These are phyloP conservation scores for Thielaviopsis cerberus DNA, from an alignment of 2,329 filamentous ascomycete species.

Conservation along the genomic window DNA sequence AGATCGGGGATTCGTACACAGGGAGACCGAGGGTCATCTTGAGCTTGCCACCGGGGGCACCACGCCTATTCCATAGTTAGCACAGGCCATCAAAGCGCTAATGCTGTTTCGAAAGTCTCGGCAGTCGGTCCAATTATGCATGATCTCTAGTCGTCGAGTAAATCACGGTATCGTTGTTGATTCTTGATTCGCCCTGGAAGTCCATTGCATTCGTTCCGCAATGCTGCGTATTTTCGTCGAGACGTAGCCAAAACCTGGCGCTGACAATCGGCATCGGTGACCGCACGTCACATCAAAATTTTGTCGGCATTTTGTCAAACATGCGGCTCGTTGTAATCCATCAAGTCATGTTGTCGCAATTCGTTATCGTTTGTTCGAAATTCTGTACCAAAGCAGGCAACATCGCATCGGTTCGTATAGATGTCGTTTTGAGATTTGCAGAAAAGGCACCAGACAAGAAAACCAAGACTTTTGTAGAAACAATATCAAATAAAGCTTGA, in stretches of 20 bases:
- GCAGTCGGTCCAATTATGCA: slow-evolving; percentile 1
- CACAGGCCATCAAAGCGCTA: slow-evolving; percentile 15
- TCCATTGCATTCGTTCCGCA: neutral
- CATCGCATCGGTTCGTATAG: neutral
- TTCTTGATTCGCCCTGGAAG: neutral
- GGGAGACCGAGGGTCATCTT: slow-evolving; percentile 99
- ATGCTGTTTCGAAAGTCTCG: slow-evolving; percentile 1
- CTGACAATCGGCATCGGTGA: too few relatives aligned
- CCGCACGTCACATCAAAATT: neutral
- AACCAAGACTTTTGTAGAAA: slow-evolving; percentile 1
- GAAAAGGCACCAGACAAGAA: neutral
- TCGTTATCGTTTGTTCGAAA: neutral
- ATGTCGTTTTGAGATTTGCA: neutral
- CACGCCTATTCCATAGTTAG: slow-evolving; percentile 38
- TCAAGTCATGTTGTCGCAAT: neutral
- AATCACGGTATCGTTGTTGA: neutral
- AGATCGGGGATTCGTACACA: slow-evolving; percentile 50
- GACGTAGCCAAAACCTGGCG: too few relatives aligned
- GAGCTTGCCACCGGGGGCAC: slow-evolving; percentile 98
- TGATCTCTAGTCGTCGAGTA: neutral
- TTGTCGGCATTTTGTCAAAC: neutral
- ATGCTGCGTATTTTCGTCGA: neutral
- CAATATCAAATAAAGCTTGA: neutral
- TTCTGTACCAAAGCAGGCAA: neutral
- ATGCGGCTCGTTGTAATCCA: neutral